A percentile compares a stretch with the other conserved stretches of the same genome.
Conservation (phyloP, 768 basidiomycete species). For the Pisolithus albus region DNA sequence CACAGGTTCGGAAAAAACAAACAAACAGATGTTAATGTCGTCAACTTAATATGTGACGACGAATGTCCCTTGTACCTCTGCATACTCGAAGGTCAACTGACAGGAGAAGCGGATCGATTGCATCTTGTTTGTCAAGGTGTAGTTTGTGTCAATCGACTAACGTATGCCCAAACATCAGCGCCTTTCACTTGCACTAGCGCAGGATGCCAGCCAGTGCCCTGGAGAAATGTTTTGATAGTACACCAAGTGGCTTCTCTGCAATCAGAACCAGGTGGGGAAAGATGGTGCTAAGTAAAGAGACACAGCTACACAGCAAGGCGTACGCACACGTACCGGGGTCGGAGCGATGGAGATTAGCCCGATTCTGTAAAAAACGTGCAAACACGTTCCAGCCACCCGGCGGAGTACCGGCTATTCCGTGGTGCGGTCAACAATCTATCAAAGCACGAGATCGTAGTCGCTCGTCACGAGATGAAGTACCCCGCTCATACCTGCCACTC, state of each 20-base stretch:
- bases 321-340: constrained; percentile 9
- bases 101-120: constrained; percentile 1
- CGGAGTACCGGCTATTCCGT: constrained; percentile 8
- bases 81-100: constrained; percentile 15
- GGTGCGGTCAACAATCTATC: constrained; percentile 2
- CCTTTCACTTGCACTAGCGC: constrained; percentile 1
- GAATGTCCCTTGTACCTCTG: neutral
- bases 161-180: neutral
- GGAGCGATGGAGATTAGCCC: constrained; percentile 3
- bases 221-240: neutral
- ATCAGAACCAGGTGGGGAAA: constrained; percentile 11
- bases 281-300: constrained; percentile 10
- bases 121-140: neutral
- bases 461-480: constrained; percentile 9
- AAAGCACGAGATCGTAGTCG: constrained; percentile 11
- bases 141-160: neutral
- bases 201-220: constrained; percentile 3
- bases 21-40: constrained; percentile 22
- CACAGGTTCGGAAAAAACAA: constrained; percentile 25
- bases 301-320: constrained; percentile 15
- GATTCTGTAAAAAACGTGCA: constrained; percentile 10
- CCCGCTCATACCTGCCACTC: constrained; percentile 4
- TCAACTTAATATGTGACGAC: neutral
- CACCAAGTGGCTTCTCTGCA: neutral
- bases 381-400: constrained; percentile 3